Percentiles rank a stretch among this genome's conserved stretches.
Conservation (phyloP, 495 filamentous ascomycete species). For the Platismatia glauca region DNA sequence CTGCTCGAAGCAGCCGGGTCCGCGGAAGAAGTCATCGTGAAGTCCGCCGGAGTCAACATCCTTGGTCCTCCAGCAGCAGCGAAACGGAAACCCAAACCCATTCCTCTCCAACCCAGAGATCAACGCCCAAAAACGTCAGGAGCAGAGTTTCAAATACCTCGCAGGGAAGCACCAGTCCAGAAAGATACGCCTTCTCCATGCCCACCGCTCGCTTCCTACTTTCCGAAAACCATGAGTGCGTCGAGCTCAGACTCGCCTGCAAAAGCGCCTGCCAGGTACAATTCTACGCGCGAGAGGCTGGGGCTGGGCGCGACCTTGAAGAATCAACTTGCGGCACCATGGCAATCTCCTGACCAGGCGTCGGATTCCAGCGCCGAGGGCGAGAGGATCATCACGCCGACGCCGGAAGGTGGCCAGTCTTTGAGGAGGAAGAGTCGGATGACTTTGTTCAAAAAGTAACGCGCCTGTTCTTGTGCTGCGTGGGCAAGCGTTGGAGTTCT, state of each 20-base stretch:
- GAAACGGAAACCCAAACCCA: conserved; percentile 15
- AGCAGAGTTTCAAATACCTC: conserved; percentile 7
- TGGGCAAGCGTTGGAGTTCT: background rate
- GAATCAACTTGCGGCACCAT: background rate
- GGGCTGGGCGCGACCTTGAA: conserved; percentile 6
- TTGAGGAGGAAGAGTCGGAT: conserved; percentile 11
- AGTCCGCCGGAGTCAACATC: conserved; percentile 20
- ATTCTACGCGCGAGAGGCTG: background rate
- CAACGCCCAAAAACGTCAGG: background rate
- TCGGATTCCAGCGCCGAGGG: background rate
- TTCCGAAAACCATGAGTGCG: background rate
- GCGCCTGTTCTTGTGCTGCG: background rate
- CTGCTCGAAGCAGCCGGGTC: conserved; percentile 3
- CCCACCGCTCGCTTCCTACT: background rate
- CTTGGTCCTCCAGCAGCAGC: conserved; percentile 20
- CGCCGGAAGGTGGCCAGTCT: conserved; percentile 13
- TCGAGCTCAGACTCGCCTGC: background rate
- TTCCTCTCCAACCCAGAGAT: background rate
- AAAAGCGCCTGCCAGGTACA: background rate
- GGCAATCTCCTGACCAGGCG: background rate
- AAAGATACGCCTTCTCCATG: conserved; percentile 4
- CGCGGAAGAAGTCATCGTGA: conserved; percentile 16
- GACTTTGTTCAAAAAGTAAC: conserved; percentile 10
- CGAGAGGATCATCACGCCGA: conserved; percentile 15
- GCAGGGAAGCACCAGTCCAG: background rate